These are phyloP conservation scores for Ceratocystis albifundus DNA, from an alignment of 2,329 filamentous ascomycete species.

Conservation along the genomic window DNA sequence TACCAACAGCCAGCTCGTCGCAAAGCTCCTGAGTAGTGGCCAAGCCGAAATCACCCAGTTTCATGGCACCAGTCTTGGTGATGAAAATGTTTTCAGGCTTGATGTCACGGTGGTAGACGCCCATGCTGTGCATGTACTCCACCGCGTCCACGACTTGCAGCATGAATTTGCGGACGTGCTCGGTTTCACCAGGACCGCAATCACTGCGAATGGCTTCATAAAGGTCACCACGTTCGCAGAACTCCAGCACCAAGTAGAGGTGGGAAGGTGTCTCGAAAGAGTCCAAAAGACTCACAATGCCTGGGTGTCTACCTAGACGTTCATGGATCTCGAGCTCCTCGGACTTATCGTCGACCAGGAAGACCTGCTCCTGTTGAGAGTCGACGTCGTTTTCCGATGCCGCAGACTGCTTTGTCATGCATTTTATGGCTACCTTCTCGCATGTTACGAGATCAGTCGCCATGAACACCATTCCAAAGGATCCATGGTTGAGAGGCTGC, in stretches of 20 bases:
- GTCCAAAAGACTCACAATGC: slow-evolving; percentile 86
- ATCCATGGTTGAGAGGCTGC: slow-evolving; percentile 93
- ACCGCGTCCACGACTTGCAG: slow-evolving; percentile 82
- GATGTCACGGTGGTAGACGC: slow-evolving; percentile 93
- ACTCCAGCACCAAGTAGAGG: slow-evolving; percentile 86
- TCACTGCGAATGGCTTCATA: slow-evolving; percentile 92
- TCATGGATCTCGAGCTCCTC: slow-evolving; percentile 72
- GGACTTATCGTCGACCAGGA: slow-evolving; percentile 69
- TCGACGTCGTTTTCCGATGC: slow-evolving; percentile 40
- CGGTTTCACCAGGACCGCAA: slow-evolving; percentile 81
- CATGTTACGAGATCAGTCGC: slow-evolving; percentile 68
- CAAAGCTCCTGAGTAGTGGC: slow-evolving; percentile 85
- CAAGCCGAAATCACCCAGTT: slow-evolving; percentile 91
- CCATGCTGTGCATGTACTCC: slow-evolving; percentile 78
- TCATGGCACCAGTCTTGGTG: slow-evolving; percentile 74
- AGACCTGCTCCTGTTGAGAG: slow-evolving; percentile 36
- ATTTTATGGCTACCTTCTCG: slow-evolving; percentile 87
- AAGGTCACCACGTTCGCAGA: slow-evolving; percentile 85
- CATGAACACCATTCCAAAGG: slow-evolving; percentile 96
- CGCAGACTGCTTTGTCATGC: slow-evolving; percentile 70
- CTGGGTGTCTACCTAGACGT: slow-evolving; percentile 65
- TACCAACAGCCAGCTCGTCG: slow-evolving; percentile 84
- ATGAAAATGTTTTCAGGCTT: slow-evolving; percentile 99
- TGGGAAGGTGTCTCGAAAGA: slow-evolving; percentile 89
- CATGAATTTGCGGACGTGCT: slow-evolving; percentile 97